These are phyloP conservation scores for Ailanthus altissimus DNA, from an alignment of 345 rosid species.

Conservation along the genomic window DNA sequence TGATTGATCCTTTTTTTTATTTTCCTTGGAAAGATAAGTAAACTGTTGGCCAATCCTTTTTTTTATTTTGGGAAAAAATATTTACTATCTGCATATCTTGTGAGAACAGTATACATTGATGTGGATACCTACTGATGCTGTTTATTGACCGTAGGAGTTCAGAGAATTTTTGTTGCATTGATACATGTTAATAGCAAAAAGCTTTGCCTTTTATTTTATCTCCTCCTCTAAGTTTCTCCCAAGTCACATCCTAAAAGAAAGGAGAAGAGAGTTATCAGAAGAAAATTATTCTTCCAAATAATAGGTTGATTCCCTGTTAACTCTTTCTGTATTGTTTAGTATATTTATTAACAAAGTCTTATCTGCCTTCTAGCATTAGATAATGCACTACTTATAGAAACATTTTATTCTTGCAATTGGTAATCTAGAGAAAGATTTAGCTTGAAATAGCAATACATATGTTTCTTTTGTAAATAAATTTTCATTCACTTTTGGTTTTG, in stretches of 20 bases:
- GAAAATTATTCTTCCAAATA: neutral
- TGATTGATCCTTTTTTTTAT: neutral
- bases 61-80: no score
- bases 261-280: neutral
- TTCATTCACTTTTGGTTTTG: neutral
- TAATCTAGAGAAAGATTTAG: neutral
- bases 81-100: neutral
- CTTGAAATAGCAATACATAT: neutral
- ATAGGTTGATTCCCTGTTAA: neutral
- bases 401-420: neutral
- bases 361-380: neutral
- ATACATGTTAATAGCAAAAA: neutral
- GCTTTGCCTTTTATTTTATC: neutral
- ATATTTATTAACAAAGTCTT: neutral
- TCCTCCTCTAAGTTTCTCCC: neutral
- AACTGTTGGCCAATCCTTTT: neutral
- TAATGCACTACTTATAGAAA: neutral
- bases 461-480: neutral
- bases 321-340: neutral
- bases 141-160: neutral
- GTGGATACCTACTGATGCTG: neutral
- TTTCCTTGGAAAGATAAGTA: neutral
- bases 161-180: constrained; percentile 7
- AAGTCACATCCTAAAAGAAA: neutral
- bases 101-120: neutral